Base-by-base conservation (phyloP, 169 alveolate species). In the Plasmodium fragile region DNA sequence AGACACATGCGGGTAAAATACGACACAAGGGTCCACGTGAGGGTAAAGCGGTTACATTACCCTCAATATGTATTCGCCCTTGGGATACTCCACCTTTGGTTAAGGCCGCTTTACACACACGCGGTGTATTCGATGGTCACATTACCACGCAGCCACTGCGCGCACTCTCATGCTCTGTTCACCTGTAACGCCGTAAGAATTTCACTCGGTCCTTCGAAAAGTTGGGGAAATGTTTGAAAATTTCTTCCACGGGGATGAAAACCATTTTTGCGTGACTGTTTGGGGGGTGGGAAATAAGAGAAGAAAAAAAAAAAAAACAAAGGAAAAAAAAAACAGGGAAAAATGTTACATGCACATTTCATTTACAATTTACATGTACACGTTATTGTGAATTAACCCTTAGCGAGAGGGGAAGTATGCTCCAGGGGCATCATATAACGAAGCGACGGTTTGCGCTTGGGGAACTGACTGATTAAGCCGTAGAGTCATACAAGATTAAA, bases 141-240 rank as follows among this genome's bases (percentile, higher is more conserved):
- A 81, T 3, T 3, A 49, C 41, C 41, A 53, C 22, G n/a, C 22
- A 83, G 36, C 6, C 36, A 34, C 53, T 65, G 30, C 75, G 53
- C 75, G 43, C 75, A 1, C 22, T 30, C 41, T 3, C 28, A 28
- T 22, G 65, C 65, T 73, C 22, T 52, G 25, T n/a, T 18, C 71
- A 91, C 94, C 94, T 81, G 77, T 91, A 91, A 65, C 92, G 94
- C 84, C 94, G 81, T 69, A 91, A 69, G 82, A 91, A 91, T 25
- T 41, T 81, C 41, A 91, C 94, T 53, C 92, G 49, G 70, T 91
- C 94, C 65, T 91, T 79, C 16, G 94, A 80, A 71, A 91, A 80
- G 7, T 39, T 91, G 71, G 94, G 94, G 79, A 91, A 91, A 28
- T 4, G 10, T 22, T 81, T 80, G 82, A 91, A 91, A 36, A 91